phyloP scores from a whole-genome alignment of 2,329 filamentous ascomycete genomes.

The Aureobasidium subglaciale region DNA sequence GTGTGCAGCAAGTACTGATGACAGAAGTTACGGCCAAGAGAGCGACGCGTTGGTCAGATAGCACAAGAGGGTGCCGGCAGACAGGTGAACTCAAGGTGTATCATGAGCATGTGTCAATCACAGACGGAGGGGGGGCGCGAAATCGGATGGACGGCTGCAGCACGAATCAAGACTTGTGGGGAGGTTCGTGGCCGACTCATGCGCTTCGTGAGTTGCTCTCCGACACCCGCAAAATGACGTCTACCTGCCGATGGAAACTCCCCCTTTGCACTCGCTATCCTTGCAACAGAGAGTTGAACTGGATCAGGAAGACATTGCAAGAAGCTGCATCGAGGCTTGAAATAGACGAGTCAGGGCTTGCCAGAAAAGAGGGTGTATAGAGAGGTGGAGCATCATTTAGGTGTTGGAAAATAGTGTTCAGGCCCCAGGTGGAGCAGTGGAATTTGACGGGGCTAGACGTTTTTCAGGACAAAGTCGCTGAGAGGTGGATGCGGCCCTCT shows the following conservation, averaged over 20 bases:
- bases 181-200: background rate
- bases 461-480: no score
- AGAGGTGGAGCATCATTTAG: background rate
- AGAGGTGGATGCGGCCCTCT: conserved; percentile 5
- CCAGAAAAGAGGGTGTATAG: background rate
- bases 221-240: background rate
- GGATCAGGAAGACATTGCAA: no score
- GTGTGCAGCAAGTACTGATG: no score
- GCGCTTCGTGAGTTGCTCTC: background rate
- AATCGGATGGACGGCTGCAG: conserved; percentile 1
- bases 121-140: background rate
- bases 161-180: conserved; percentile 5
- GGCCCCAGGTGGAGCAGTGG: conserved; percentile 8
- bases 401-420: no score
- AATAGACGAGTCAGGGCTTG: no score
- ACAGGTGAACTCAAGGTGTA: background rate
- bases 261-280: no score
- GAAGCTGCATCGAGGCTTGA: no score
- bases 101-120: background rate
- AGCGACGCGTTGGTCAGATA: background rate
- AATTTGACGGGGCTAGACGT: conserved; percentile 4
- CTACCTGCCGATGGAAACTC: background rate
- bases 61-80: background rate
- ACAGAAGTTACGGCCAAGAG: background rate
- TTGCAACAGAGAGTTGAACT: no score